Evolutionary conservation across 176 grass and related monocot species (phyloP), one percentile per base, ranked within the genome.

Genomic region (Saccharum spontaneum): DNA sequence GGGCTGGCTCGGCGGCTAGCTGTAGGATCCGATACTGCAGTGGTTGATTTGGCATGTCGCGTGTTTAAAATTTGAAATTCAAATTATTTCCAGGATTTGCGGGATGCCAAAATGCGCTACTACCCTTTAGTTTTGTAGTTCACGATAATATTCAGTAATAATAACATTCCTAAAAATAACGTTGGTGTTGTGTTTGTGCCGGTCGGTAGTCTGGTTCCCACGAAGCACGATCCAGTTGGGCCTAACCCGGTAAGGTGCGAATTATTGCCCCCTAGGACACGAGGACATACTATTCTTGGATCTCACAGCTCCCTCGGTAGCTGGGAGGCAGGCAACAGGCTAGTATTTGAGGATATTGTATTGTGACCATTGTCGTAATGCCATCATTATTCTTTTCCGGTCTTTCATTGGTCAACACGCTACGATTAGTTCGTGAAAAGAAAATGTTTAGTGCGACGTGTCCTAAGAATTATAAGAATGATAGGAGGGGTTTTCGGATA

Each of bases 241-340:
- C 49, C 49, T 5, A 5, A 52, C 16, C 49, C 39, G 77, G 12
- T 3, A 86, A 50, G 50, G 49, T 1, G 37, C 63, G 37, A 84
- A 89, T 82, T 20, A 82, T 89, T 82, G 40, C 71, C 62, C 54
- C 20, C 30, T 37, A 7, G 20, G 20, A 7, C 6, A 7, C 10
- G 49, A 40, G 49, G 82, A 89, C 83, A 89, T 85, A 77, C 83
- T 41, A 30, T 34, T 72, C 54, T 79, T 78, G n/a, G 45, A 79
- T 79, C 75, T 50, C 24, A 28, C 76, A 79, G 44, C 22, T 22
- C 46, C 68, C 76, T 59, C 50, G 69, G 76, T 62, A 80, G 73
- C 44, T 38, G 69, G 57, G 38, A 71, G 48, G 46, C 46, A 5
- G 13, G 46, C 17, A 28, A 82, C 70, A 67, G 40, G 8, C 40